phyloP scores from a whole-genome alignment of 2,329 filamentous ascomycete genomes.

The Pyrenochaeta sp. region DNA sequence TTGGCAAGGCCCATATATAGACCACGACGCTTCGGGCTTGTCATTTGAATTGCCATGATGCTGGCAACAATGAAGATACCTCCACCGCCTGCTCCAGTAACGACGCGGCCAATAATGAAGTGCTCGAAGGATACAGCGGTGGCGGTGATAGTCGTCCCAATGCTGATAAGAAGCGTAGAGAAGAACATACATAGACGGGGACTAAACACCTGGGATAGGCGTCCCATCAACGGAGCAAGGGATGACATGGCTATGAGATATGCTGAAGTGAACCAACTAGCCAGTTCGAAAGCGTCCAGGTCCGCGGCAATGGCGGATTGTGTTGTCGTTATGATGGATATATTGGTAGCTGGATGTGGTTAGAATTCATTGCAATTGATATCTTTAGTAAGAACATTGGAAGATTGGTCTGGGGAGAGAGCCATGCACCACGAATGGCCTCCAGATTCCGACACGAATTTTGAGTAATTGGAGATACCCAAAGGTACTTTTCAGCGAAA shows the following conservation, averaged over 20 bases:
- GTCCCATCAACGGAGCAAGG: conserved; percentile 73
- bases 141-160: conserved; percentile 72
- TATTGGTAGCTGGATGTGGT: conserved; percentile 66
- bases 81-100: conserved; percentile 74
- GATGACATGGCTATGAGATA: conserved; percentile 68
- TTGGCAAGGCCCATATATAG: conserved; percentile 79
- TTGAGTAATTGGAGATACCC: neutral
- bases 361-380: conserved; percentile 49
- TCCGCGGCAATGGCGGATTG: conserved; percentile 80
- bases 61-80: conserved; percentile 77
- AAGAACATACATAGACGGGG: conserved; percentile 71
- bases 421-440: neutral
- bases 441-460: neutral
- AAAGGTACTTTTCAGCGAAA: neutral
- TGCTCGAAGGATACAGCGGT: conserved; percentile 64
- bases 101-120: conserved; percentile 74
- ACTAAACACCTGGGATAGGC: conserved; percentile 77
- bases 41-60: conserved; percentile 79
- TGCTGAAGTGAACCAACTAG: conserved; percentile 82
- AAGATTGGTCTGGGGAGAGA: neutral
- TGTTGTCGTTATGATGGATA: conserved; percentile 82
- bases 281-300: conserved; percentile 74
- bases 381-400: too few relatives aligned
- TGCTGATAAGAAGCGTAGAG: conserved; percentile 65
- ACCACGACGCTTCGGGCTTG: conserved; percentile 71